Percentiles rank a stretch among this genome's conserved stretches.
Evolutionary conservation across 768 basidiomycete genomes (phyloP).

Genomic region (Suillus clintonianus): DNA sequence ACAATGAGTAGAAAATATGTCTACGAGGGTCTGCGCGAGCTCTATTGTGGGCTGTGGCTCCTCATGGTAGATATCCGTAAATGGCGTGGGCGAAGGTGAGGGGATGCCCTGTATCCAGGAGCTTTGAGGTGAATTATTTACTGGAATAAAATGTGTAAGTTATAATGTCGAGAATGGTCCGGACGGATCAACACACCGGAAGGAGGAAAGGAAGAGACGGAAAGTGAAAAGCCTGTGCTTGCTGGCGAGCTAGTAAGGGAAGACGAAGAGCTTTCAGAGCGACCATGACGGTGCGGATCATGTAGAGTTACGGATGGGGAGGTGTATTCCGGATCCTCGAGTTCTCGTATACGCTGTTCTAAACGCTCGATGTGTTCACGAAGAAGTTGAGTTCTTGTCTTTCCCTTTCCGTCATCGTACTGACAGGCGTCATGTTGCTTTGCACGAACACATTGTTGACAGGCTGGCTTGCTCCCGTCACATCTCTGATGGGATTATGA

Average conservation of each 20-base stretch:
- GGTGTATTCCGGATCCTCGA: conserved; percentile 73
- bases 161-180: background rate
- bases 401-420: conserved; percentile 84
- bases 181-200: conserved; percentile 41
- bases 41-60: conserved; percentile 56
- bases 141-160: conserved; percentile 25
- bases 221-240: conserved; percentile 51
- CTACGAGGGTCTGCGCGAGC: conserved; percentile 68
- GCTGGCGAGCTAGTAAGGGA: conserved; percentile 53
- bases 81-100: conserved; percentile 56
- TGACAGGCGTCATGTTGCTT: conserved; percentile 77
- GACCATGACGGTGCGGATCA: conserved; percentile 55
- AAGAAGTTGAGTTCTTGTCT: conserved; percentile 77
- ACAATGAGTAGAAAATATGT: conserved; percentile 74
- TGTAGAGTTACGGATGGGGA: conserved; percentile 70
- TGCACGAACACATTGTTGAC: conserved; percentile 75
- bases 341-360: conserved; percentile 69
- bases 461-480: conserved; percentile 75
- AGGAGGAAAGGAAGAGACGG: conserved; percentile 59
- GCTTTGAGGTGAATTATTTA: conserved; percentile 51
- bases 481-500: conserved; percentile 54
- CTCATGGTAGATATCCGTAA: conserved; percentile 49
- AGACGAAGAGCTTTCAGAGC: conserved; percentile 52
- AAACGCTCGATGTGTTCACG: conserved; percentile 76
- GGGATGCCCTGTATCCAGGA: conserved; percentile 52